Evolutionary conservation across 768 basidiomycete genomes (phyloP), one percentile per base, ranked within the genome.

Genomic region (Leccinum arenicola): DNA sequence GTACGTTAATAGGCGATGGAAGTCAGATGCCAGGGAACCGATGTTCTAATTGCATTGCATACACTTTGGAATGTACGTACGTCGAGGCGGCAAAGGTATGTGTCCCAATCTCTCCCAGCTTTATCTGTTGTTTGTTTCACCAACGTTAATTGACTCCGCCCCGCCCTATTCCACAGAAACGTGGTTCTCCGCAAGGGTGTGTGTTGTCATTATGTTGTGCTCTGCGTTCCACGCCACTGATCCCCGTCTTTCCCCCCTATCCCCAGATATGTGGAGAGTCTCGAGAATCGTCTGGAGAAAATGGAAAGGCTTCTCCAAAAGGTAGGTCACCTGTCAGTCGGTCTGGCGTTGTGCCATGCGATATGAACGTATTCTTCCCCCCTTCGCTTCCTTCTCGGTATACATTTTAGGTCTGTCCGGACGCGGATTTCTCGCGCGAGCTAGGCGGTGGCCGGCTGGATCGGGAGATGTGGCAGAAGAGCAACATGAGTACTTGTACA

Each of bases 211-310:
- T 15, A 25, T 15, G 48, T 8, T n/a, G n/a, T 45, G 4, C 21
- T 38, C 33, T 2, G 36, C n/a, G 9, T 19, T 45, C n/a, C 29
- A 29, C 43, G 9, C 5, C 17, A 25, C 53, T 58, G 7, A 56
- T 59, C 52, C 35, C 36, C 48, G 6, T 45, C 5, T 45, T 45
- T 45, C 1, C 19, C 19, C 43, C 10, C 40, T 4, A 43, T 43
- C 40, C 10, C 11, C n/a, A 85, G 84, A 61, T 86, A 86, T 68
- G 80, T 86, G 17, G 83, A 87, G 65, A 80, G 78, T 52, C 76
- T 89, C 38, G 87, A 88, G 70, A 77, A 70, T 57, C 79, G 86
- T 11, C 68, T 88, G 2, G 82, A 84, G 57, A 87, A 85, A 66
- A 83, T 89, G 78, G 85, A 89, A 68, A 79, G 75, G 59, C 75